Evolutionary conservation across 2,329 filamentous ascomycete species (phyloP).

Genomic region (Alternaria metachromatica): DNA sequence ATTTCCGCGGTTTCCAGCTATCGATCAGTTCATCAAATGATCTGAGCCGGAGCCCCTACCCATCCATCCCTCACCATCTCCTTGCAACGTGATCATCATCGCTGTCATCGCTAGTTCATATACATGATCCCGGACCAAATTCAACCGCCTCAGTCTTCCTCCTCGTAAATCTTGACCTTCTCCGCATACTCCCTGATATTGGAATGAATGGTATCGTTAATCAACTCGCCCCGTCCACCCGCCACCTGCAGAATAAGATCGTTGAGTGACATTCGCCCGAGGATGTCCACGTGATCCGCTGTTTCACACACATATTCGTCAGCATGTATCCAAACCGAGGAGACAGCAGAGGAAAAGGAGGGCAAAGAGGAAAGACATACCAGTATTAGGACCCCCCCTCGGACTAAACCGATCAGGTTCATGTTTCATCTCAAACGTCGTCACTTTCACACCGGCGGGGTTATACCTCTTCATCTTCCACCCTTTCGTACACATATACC

Average conservation of each 20-base stretch:
- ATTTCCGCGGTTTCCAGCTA: neutral
- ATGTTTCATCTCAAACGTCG: constrained; percentile 93
- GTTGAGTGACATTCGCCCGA: constrained; percentile 87
- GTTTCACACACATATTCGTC: neutral
- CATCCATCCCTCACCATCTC: neutral
- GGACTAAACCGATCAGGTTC: constrained; percentile 93
- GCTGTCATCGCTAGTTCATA: neutral
- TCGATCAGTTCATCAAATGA: neutral
- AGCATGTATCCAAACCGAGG: neutral
- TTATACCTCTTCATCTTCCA: constrained; percentile 96
- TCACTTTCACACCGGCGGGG: constrained; percentile 80
- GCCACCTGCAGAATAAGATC: constrained; percentile 88
- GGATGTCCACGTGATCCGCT: constrained; percentile 95
- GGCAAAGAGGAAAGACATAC: constrained; percentile 42
- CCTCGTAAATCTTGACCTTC: constrained; percentile 80
- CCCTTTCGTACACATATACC: constrained; percentile 96
- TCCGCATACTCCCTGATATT: constrained; percentile 83
- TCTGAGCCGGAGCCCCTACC: neutral
- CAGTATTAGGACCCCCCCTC: constrained; percentile 71
- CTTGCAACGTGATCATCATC: neutral
- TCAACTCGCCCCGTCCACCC: constrained; percentile 80
- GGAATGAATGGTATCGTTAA: constrained; percentile 78
- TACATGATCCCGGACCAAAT: too few relatives aligned
- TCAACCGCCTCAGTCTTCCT: constrained; percentile 17
- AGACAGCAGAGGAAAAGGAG: neutral